phyloP scores from a whole-genome alignment of 2,329 filamentous ascomycete species.

The Clathrospora elynae region DNA sequence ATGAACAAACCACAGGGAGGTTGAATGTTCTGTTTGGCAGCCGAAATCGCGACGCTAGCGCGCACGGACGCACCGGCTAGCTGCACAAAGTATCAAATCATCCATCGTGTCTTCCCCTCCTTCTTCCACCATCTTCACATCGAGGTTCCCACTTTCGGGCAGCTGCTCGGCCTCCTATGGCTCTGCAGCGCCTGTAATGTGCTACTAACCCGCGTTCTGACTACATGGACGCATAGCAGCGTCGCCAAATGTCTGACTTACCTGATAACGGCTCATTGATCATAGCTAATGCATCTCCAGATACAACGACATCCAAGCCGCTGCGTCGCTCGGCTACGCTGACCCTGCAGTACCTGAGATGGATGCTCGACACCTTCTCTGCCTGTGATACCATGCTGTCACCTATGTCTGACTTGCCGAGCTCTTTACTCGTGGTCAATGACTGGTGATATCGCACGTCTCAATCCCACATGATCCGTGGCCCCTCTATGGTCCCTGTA shows the following conservation, averaged over 20 bases:
- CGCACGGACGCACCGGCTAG: slow-evolving; percentile 11
- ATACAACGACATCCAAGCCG: not conserved
- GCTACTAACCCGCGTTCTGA: not conserved
- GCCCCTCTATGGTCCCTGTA: no score
- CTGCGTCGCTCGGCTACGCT: not conserved
- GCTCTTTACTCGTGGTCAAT: no score
- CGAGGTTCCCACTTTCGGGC: not conserved
- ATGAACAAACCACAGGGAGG: no score
- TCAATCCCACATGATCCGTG: no score
- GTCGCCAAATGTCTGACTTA: not conserved
- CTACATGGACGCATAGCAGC: not conserved
- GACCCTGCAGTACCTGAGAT: not conserved
- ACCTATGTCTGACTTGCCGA: no score
- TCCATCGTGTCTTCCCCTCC: not conserved
- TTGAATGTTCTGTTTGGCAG: slow-evolving; percentile 1
- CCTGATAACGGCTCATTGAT: not conserved
- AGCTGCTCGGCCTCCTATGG: not conserved
- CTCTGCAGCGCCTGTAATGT: not conserved
- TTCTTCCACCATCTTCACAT: slow-evolving; percentile 1
- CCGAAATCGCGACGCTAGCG: slow-evolving; percentile 8
- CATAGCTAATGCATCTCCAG: not conserved
- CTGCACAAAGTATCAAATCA: no score
- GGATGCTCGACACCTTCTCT: not conserved
- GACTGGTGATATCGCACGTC: no score
- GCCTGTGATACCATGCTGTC: not conserved